Evolutionary conservation across 345 rosid species (phyloP).

Genomic region (Erucastrum elatum): DNA sequence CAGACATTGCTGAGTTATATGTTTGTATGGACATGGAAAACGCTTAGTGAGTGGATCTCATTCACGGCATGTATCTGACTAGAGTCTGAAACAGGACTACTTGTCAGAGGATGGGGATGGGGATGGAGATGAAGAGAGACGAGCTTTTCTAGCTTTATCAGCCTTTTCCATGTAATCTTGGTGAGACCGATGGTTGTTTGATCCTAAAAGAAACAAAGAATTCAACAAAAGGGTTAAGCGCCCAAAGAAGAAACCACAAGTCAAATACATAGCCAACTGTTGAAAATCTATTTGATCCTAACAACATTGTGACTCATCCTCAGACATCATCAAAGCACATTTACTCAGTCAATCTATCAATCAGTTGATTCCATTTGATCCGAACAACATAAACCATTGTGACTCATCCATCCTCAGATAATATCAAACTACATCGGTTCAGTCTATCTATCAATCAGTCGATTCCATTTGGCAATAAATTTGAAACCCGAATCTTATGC

Average conservation of each 20-base stretch:
- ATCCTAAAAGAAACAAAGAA: slow-evolving; percentile 43
- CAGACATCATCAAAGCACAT: not conserved
- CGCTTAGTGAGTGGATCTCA: not conserved
- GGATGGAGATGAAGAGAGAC: slow-evolving; percentile 60
- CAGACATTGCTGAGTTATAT: slow-evolving; percentile 23
- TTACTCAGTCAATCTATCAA: not conserved
- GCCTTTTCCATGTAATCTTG: slow-evolving; percentile 98
- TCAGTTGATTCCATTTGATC: not conserved
- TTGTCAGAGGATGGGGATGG: slow-evolving; percentile 30
- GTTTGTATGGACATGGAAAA: slow-evolving; percentile 24
- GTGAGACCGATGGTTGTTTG: slow-evolving; percentile 87
- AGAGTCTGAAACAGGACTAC: slow-evolving; percentile 29
- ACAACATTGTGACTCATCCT: not conserved
- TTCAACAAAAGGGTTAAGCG: not conserved
- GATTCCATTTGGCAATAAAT: not conserved
- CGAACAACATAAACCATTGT: not conserved
- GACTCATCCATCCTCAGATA: not conserved
- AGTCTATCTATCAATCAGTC: not conserved
- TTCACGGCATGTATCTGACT: slow-evolving; percentile 5
- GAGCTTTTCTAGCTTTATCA: slow-evolving; percentile 75
- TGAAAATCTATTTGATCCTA: not conserved
- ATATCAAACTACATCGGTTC: not conserved
- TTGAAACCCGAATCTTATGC: not conserved
- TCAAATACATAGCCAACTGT: not conserved
- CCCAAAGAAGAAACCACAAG: not conserved